A percentile compares a stretch with the other conserved stretches of the same genome.
These are phyloP conservation scores for Kodamaea laetipori DNA, from an alignment of 805 yeast genomes.

Conservation along the genomic window DNA sequence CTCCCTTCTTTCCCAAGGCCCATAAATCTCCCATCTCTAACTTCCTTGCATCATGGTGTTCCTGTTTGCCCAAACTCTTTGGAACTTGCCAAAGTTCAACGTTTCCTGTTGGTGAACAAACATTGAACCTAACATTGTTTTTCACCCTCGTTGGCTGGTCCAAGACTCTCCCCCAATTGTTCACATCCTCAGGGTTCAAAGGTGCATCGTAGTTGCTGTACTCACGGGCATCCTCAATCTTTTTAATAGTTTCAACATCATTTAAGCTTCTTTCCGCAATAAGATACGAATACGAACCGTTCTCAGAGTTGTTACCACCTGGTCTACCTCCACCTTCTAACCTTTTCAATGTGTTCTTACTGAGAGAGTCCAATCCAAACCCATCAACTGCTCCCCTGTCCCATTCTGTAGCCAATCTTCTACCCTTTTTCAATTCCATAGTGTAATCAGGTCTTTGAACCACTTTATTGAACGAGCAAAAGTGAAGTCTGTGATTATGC, in stretches of 20 bases:
- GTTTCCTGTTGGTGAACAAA: slow-evolving; percentile 78
- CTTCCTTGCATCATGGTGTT: slow-evolving; percentile 89
- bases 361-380: slow-evolving; percentile 48
- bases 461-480: slow-evolving; percentile 73
- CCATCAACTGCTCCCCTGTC: slow-evolving; percentile 53
- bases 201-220: slow-evolving; percentile 24
- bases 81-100: slow-evolving; percentile 89
- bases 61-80: slow-evolving; percentile 69
- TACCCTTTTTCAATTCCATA: slow-evolving; percentile 85
- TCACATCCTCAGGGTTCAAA: slow-evolving; percentile 26
- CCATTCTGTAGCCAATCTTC: slow-evolving; percentile 74
- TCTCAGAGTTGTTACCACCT: slow-evolving; percentile 67
- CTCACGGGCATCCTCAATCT: slow-evolving; percentile 42
- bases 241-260: slow-evolving; percentile 41
- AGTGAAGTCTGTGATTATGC: slow-evolving; percentile 61
- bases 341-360: slow-evolving; percentile 31
- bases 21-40: slow-evolving; percentile 83
- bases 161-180: slow-evolving; percentile 73
- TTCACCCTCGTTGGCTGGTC: slow-evolving; percentile 73
- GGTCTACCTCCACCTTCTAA: slow-evolving; percentile 79
- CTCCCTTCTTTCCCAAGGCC: slow-evolving; percentile 53
- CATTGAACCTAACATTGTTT: slow-evolving; percentile 77
- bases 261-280: slow-evolving; percentile 61
- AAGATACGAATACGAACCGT: slow-evolving; percentile 72
- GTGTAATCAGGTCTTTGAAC: slow-evolving; percentile 77